These are phyloP conservation scores for Stephanodiscus triporus DNA, from an alignment of 108 stramenopile species.

Conservation along the genomic window DNA sequence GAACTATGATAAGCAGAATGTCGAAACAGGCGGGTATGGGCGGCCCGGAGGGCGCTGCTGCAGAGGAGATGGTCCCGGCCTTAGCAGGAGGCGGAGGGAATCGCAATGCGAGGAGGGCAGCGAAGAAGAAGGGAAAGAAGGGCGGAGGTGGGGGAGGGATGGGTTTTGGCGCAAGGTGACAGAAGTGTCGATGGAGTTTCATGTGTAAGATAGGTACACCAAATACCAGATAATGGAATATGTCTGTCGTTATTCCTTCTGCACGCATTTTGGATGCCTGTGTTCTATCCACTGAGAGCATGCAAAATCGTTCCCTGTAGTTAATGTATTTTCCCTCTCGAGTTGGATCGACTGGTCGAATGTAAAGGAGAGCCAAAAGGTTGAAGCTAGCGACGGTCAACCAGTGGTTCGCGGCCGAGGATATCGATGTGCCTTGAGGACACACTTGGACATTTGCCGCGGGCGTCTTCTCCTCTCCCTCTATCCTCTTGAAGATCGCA, in stretches of 20 bases:
- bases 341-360: slow-evolving; percentile 58
- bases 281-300: background rate
- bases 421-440: slow-evolving; percentile 30
- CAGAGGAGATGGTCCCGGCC: slow-evolving; percentile 51
- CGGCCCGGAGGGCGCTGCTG: slow-evolving; percentile 32
- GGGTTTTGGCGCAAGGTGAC: slow-evolving; percentile 63
- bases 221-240: background rate
- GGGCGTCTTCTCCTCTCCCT: background rate
- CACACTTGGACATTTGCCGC: background rate
- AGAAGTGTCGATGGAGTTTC: background rate
- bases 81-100: slow-evolving; percentile 66
- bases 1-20: slow-evolving; percentile 96
- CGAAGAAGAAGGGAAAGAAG: slow-evolving; percentile 86
- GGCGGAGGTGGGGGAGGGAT: slow-evolving; percentile 79
- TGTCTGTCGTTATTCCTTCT: background rate
- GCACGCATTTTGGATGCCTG: background rate
- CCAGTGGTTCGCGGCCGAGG: too few relatives aligned
- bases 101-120: slow-evolving; percentile 73
- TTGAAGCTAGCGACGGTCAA: slow-evolving; percentile 59
- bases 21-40: slow-evolving; percentile 77
- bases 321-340: too few relatives aligned
- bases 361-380: slow-evolving; percentile 54
- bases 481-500: too few relatives aligned
- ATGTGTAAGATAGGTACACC: background rate
- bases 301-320: background rate